Evolutionary conservation across 306 rosid genomes (phyloP), one percentile per base, ranked within the genome.

Genomic region (Casuarina equisetifolia): DNA sequence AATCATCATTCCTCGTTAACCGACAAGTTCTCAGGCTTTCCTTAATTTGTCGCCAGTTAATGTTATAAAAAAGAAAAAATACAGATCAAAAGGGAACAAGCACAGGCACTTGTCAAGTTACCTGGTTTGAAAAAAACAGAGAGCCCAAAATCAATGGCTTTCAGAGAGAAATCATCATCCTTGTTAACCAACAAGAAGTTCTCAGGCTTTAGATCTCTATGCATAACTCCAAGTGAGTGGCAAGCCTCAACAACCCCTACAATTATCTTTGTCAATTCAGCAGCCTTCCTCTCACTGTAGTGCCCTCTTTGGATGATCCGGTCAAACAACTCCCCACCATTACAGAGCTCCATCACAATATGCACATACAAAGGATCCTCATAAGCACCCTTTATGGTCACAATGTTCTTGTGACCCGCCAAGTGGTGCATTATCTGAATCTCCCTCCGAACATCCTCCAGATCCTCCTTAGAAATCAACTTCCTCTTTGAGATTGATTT

Each of bases 381-480:
- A 73, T 91, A 93, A 72, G 98, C 98, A 76, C 98, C 98, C 75
- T 90, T 93, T 62, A 93, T 93, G 79, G 98, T 89, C 80, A 93
- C 98, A 59, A 93, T 91, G 83, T 91, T 91, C 80, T 83, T 91
- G 83, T 93, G 98, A 83, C 98, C 98, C 3, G 98, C 89, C 82
- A 93, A 90, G 83, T 93, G 98, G 81, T 93, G 98, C 98, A 93
- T 91, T 78, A 93, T 93, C 91, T 93, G 98, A 87, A 93, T 93
- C 78, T 93, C 98, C 84, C 98, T 85, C 80, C 98, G 81, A 38
- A 93, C 98, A 64, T 93, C 98, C 67, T 93, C 97, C 1, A 93
- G 87, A 43, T 93, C 98, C 82, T 93, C 98, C 81, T 76, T 88
- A 79, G 98, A 93, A 76, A 93, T 93, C 87, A 93, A 82, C 87